Evolutionary conservation across 805 yeast genomes (phyloP), one percentile per base, ranked within the genome.

Genomic region (Suhomyces sp.): DNA sequence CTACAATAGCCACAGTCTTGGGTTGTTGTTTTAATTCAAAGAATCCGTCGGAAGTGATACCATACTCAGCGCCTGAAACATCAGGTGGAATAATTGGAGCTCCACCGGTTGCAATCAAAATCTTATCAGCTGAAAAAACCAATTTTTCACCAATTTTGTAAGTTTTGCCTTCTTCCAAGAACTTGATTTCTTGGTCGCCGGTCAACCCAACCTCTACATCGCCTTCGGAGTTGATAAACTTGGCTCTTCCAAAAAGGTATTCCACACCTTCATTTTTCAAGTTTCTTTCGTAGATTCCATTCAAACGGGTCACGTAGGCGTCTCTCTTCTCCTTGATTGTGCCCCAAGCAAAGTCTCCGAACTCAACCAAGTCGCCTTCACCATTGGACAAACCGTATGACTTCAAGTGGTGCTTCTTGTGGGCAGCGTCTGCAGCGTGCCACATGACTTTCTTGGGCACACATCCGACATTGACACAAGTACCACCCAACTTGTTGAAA

Each of bases 361-460:
- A 62, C 50, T 67, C 56, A 40, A 83, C 79, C 50, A 80, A 78
- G 37, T 73, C 71, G 3, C 22, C 41, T n/a, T 77, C 69, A 52
- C 81, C 82, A 44, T 82, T 83, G 15, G 77, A 71, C 58, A 94
- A 86, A 0, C 97, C 97, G 66, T 93, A 94, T 56, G 87, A 89
- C 58, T 80, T 75, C 54, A 96, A 96, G 46, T 89, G 86, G 43
- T 77, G 72, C 54, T 87, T 75, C 64, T 84, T 85, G 56, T 81
- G 80, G 17, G 97, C 97, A 68, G 89, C 72, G 61, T 92, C 97
- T 27, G 94, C 85, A 9, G 97, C 97, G 61, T 92, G 86, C 99
- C 99, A 94, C 97, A 94, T 92, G 44, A 94, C 90, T 69, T 94
- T 94, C 78, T 94, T 94, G 46, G 99, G 99, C 46, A 94, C 99